phyloP scores from a whole-genome alignment of 345 rosid species.

The Euphorbia peplus region DNA sequence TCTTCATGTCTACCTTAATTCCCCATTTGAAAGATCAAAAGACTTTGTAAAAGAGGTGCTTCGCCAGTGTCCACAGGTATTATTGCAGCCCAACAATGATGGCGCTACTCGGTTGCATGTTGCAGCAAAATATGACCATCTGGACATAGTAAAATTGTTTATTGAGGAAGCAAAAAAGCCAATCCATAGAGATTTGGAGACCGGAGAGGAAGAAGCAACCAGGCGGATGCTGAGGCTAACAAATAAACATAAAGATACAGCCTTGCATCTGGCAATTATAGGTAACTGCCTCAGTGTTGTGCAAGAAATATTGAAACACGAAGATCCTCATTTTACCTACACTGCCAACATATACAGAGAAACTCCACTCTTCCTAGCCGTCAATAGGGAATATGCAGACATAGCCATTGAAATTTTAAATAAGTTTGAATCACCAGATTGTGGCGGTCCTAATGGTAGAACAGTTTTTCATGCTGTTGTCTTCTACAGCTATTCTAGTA shows the following conservation, averaged over 20 bases:
- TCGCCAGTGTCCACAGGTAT: not conserved
- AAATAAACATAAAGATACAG: not conserved
- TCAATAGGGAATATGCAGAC: not conserved
- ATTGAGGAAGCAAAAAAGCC: not conserved
- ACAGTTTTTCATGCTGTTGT: not conserved
- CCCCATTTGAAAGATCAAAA: not conserved
- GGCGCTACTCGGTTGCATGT: not conserved
- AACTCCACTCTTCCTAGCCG: not conserved
- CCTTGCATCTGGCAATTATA: not conserved
- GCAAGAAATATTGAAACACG: not conserved
- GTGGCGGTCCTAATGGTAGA: not conserved
- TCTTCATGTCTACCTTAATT: not conserved
- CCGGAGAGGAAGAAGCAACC: not conserved
- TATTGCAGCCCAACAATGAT: not conserved
- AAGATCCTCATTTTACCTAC: not conserved
- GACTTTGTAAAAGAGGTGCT: not conserved
- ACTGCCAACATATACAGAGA: not conserved
- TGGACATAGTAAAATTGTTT: not conserved
- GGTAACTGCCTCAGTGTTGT: not conserved
- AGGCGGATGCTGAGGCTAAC: not conserved
- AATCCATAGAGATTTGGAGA: not conserved
- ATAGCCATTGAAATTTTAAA: not conserved
- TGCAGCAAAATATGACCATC: not conserved
- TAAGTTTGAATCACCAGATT: not conserved
- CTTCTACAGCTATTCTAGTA: too few relatives aligned